Percentiles rank a stretch among this genome's conserved stretches.
Conservation (phyloP, 2,329 filamentous ascomycete species). For the Coniosporium tulheliwenetii region DNA sequence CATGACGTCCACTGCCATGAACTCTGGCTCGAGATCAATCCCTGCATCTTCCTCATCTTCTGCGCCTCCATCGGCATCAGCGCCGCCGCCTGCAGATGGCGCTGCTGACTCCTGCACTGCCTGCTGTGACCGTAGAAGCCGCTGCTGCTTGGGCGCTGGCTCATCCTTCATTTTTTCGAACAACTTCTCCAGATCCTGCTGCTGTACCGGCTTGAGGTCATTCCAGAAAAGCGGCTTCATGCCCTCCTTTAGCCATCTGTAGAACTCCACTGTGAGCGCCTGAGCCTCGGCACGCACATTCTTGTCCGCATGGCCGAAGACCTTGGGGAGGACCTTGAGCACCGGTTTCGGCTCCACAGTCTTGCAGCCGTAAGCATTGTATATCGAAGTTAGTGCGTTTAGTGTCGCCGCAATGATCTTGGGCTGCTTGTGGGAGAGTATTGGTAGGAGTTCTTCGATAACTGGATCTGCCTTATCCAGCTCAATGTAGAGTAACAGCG, state of each 20-base stretch:
- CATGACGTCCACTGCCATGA: constrained; percentile 75
- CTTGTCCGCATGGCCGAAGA: constrained; percentile 93
- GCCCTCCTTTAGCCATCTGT: constrained; percentile 90
- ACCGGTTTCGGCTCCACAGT: constrained; percentile 84
- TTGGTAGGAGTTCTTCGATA: constrained; percentile 77
- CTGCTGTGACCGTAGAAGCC: constrained; percentile 78
- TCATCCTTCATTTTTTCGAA: constrained; percentile 92
- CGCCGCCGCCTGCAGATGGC: constrained; percentile 39
- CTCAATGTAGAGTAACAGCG: constrained; percentile 77
- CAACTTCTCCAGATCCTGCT: constrained; percentile 80
- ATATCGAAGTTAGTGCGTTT: constrained; percentile 64
- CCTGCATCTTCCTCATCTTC: constrained; percentile 47
- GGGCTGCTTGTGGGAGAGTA: constrained; percentile 73
- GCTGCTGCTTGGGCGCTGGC: constrained; percentile 73
- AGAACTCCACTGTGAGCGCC: constrained; percentile 81
- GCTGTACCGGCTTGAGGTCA: constrained; percentile 88
- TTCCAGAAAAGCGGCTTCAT: constrained; percentile 98
- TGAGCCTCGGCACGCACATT: constrained; percentile 92
- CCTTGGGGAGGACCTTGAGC: constrained; percentile 75
- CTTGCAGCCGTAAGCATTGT: constrained; percentile 90
- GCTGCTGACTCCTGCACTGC: constrained; percentile 61
- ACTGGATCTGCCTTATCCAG: constrained; percentile 73
- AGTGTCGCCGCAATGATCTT: constrained; percentile 71
- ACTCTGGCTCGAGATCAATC: constrained; percentile 47
- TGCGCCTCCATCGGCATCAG: constrained; percentile 36